Evolutionary conservation across 176 grass and related monocot genomes (phyloP).

Genomic region (Paspalum notatum): DNA sequence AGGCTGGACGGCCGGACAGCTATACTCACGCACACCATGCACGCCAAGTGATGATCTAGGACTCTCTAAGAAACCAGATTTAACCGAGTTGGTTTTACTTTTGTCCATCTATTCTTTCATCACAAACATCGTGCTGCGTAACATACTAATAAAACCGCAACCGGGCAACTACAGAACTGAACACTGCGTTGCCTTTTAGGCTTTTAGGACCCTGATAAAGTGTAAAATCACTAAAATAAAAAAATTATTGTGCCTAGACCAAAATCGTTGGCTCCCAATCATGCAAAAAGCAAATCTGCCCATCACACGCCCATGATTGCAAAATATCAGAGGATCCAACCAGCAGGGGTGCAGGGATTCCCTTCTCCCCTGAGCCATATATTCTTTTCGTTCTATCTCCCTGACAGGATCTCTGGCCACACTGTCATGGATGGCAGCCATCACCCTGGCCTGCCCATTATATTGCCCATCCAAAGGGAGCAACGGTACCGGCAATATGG

Average conservation of each 20-base stretch:
- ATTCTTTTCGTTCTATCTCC: conserved; percentile 23
- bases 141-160: background rate
- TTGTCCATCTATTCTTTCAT: background rate
- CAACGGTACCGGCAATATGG: conserved; percentile 6
- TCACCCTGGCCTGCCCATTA: background rate
- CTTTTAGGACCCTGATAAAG: background rate
- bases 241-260: background rate
- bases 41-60: too few species aligned
- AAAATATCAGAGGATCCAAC: conserved; percentile 6
- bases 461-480: conserved; percentile 25
- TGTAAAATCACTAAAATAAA: background rate
- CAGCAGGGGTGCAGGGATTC: conserved; percentile 37
- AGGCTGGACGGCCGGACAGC: too few species aligned
- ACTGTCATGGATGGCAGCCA: background rate
- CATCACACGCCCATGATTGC: conserved; percentile 20
- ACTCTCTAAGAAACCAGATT: too few species aligned
- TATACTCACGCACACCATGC: too few species aligned
- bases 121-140: background rate
- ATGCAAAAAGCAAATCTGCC: conserved; percentile 25
- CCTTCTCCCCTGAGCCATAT: conserved; percentile 22
- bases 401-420: conserved; percentile 18
- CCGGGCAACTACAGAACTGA: background rate
- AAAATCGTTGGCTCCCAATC: conserved; percentile 19
- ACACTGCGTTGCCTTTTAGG: background rate
- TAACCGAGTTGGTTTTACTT: too few species aligned